Base-by-base conservation (phyloP, 345 rosid species). In the Nasturtium officinale region DNA sequence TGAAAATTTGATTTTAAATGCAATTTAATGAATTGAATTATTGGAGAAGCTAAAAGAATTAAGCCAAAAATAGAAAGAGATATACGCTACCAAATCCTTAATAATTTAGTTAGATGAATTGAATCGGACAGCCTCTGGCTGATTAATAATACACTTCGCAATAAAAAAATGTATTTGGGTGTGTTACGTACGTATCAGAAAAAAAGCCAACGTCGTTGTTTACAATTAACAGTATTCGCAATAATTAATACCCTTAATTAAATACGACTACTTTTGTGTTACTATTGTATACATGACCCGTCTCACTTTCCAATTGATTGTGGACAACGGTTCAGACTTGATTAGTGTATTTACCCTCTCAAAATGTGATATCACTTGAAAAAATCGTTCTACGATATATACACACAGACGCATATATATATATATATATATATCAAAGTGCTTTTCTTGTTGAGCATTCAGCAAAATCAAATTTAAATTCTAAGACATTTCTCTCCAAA, bases 71-170 rank as follows among this genome's bases (percentile, higher is more conserved):
- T n/a, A 40, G 4, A 28, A 28, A 30, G 28, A 48, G 21, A 10
- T 42, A 20, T 17, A 28, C 61, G n/a, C 6, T 15, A 55, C 63
- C 63, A 53, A 55, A 28, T 29, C 33, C 5, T 40, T 55, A 55
- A 68, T 38, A 11, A 67, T 37, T 37, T 20, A 52, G 72, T 18
- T 55, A 17, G 72, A 68, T 68, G 62, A 68, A 68, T 2, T 68
- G 72, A 26, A 68, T 68, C 38, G 38, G 42, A 68, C 53, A 37
- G 28, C 17, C 17, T 28, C 1, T 64, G 15, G 69, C 45, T 48
- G 70, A 15, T 40, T 13, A 45, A n/a, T n/a, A n/a, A 15, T 50
- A 65, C 62, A 54, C 29, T 67, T 3, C 1, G 2, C 38, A 54
- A 53, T 35, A 6, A 50, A n/a, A n/a, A n/a, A 33, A 8, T 52